phyloP scores from a whole-genome alignment of 768 basidiomycete genomes.

The Boletus barrowsii region DNA sequence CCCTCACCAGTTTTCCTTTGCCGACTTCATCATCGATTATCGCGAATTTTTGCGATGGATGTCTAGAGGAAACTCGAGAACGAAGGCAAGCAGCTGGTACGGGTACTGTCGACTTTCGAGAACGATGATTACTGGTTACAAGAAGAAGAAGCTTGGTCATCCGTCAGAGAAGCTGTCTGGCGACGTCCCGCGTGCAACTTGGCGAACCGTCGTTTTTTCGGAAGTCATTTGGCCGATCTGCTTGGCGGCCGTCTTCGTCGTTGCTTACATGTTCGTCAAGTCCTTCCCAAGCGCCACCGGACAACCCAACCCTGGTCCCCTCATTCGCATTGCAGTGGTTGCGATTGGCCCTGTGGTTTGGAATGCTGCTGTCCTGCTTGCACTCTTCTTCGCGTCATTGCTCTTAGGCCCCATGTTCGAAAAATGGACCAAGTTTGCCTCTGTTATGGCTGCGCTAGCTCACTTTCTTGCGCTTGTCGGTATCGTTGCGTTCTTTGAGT shows the following conservation, averaged over 20 bases:
- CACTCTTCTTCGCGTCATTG: slow-evolving; percentile 88
- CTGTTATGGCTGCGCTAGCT: slow-evolving; percentile 89
- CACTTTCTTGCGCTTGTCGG: slow-evolving; percentile 82
- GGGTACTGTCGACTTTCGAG: slow-evolving; percentile 97
- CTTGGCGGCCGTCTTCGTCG: slow-evolving; percentile 70
- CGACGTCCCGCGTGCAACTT: slow-evolving; percentile 89
- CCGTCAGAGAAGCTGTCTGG: slow-evolving; percentile 96
- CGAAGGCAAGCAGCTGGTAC: slow-evolving; percentile 98
- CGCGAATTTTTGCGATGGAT: slow-evolving; percentile 99
- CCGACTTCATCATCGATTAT: slow-evolving; percentile 98
- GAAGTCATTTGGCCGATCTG: slow-evolving; percentile 82
- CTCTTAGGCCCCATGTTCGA: slow-evolving; percentile 90
- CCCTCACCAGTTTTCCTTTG: slow-evolving; percentile 97
- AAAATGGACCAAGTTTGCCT: slow-evolving; percentile 82
- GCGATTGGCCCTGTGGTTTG: slow-evolving; percentile 91
- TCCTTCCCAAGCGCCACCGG: slow-evolving; percentile 73
- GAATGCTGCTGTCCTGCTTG: slow-evolving; percentile 85
- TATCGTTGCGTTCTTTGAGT: slow-evolving; percentile 88
- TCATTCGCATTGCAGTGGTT: slow-evolving; percentile 86
- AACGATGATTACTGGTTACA: slow-evolving; percentile 98
- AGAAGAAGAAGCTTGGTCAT: slow-evolving; percentile 97
- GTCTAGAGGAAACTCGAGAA: slow-evolving; percentile 95
- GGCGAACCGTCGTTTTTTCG: slow-evolving; percentile 78
- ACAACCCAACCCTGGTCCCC: slow-evolving; percentile 70
- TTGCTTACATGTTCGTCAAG: slow-evolving; percentile 92